Evolutionary conservation across 2,329 filamentous ascomycete species (phyloP).

Genomic region (Alternaria solani): DNA sequence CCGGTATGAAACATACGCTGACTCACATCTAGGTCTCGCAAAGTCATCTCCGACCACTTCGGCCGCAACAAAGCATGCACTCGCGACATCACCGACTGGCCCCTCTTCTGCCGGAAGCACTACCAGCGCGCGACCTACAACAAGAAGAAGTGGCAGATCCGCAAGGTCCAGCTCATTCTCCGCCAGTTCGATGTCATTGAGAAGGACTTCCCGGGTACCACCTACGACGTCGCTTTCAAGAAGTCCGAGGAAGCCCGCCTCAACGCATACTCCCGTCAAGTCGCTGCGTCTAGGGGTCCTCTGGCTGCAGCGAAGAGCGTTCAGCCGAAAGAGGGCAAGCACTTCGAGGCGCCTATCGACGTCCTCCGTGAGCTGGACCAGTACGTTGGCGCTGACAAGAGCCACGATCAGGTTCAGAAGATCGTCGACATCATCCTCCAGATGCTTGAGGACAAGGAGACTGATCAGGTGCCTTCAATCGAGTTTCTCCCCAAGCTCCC

Average conservation of each 20-base stretch:
- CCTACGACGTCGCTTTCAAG: conserved; percentile 45
- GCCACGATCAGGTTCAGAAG: conserved; percentile 26
- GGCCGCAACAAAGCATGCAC: conserved; percentile 52
- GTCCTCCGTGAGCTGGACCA: conserved; percentile 42
- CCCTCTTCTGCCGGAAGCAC: conserved; percentile 51
- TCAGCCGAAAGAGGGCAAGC: conserved; percentile 25
- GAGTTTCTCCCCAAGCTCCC: conserved; percentile 44
- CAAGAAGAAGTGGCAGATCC: conserved; percentile 43
- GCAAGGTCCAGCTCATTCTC: conserved; percentile 45
- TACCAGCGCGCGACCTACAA: conserved; percentile 53
- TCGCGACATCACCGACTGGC: conserved; percentile 42
- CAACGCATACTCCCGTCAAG: conserved; percentile 37
- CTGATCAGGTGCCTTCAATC: conserved; percentile 39
- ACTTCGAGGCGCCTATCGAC: conserved; percentile 45
- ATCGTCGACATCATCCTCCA: conserved; percentile 37
- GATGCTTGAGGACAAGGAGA: conserved; percentile 38
- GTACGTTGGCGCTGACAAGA: conserved; percentile 34
- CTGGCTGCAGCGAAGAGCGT: conserved; percentile 22
- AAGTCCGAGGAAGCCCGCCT: conserved; percentile 48
- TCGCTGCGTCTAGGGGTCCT: conserved; percentile 20
- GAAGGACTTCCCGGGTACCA: conserved; percentile 37
- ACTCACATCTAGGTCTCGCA: conserved; percentile 33
- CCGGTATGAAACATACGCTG: not conserved
- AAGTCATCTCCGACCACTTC: conserved; percentile 52
- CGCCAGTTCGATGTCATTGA: conserved; percentile 47